These are phyloP conservation scores for Batkoa obscura DNA, from an alignment of 371 early-diverging fungal genomes.

Conservation along the genomic window DNA sequence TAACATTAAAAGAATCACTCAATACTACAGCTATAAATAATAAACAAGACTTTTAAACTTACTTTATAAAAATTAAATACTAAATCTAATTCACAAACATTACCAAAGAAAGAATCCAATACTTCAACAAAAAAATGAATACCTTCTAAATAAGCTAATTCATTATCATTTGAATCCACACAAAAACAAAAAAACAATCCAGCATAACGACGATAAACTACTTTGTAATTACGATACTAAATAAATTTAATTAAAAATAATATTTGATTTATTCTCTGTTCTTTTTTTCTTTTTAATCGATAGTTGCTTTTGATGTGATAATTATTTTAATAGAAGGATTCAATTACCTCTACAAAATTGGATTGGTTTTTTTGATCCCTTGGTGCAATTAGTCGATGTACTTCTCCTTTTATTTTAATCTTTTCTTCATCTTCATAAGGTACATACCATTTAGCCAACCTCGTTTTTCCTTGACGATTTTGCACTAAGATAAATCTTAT, in stretches of 20 bases:
- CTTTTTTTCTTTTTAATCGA: too few relatives aligned
- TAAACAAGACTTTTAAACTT: conserved; percentile 6
- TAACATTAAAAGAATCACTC: not conserved
- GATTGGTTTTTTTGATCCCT: conserved; percentile 89
- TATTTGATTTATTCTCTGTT: not conserved
- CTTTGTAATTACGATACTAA: conserved; percentile 79
- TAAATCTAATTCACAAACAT: conserved; percentile 93
- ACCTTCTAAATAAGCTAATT: conserved; percentile 80
- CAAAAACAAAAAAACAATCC: conserved; percentile 94
- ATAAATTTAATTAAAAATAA: not conserved
- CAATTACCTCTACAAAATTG: conserved; percentile 82
- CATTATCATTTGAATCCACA: conserved; percentile 93
- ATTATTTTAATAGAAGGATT: not conserved
- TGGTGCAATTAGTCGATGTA: conserved; percentile 86
- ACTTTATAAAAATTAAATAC: conserved; percentile 95
- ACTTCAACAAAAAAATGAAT: conserved; percentile 98
- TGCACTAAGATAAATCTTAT: conserved; percentile 92
- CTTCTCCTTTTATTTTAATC: conserved; percentile 77
- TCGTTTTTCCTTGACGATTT: conserved; percentile 93
- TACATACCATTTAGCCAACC: conserved; percentile 91
- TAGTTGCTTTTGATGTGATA: too few relatives aligned
- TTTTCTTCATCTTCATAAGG: conserved; percentile 87
- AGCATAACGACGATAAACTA: conserved; percentile 93
- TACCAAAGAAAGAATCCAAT: conserved; percentile 90
- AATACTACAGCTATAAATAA: conserved; percentile 2